Base-by-base conservation (phyloP, 1,284 basidiomycete species). In the Anthracocystis walkeri region DNA sequence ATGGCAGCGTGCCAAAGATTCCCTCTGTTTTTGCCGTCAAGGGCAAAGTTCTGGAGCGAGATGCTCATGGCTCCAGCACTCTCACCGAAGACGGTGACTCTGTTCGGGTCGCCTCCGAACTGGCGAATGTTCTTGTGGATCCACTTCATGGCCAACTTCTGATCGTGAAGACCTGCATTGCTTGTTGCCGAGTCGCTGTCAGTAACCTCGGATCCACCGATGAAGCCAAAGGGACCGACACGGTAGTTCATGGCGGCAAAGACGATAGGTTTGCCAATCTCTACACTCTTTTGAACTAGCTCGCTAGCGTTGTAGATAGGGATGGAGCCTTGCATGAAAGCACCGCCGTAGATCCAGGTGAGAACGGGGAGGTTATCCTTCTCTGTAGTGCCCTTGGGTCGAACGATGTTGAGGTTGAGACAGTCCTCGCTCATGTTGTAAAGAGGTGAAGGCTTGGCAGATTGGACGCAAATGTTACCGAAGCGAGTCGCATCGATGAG, bases 131-230 rank as follows among this genome's bases (percentile, higher is more conserved):
- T 79, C 12, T 70, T 44, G 16, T 67, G 58, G 3, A 78, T 41
- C 79, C 78, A 81, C 20, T 69, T 58, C 25, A 80, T 42, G 4
- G 61, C 79, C 21, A 63, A 51, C 3, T 78, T 33, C 58, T 81
- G 79, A 64, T 81, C 78, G 54, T 74, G 70, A 18, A 76, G 54
- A 6, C 69, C 79, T 7, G 68, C 67, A 51, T 81, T 81, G 29
- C 45, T 25, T 1, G 65, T 72, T 0, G 67, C 78, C 16, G 46
- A 27, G 6, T 40, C 58, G n/a, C 65, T 58, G n/a, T 63, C 44
- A 16, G 58, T 56, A 1, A 76, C 23, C 33, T 68, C 68, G 21
- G 60, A 57, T 7, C 65, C 71, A 25, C 59, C 63, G 27, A 73
- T 51, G 52, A 79, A 79, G 4, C 79, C 78, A 42, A 80, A 74